These are phyloP conservation scores for Rutstroemia sp. DNA, from an alignment of 2,329 filamentous ascomycete genomes.

Conservation along the genomic window DNA sequence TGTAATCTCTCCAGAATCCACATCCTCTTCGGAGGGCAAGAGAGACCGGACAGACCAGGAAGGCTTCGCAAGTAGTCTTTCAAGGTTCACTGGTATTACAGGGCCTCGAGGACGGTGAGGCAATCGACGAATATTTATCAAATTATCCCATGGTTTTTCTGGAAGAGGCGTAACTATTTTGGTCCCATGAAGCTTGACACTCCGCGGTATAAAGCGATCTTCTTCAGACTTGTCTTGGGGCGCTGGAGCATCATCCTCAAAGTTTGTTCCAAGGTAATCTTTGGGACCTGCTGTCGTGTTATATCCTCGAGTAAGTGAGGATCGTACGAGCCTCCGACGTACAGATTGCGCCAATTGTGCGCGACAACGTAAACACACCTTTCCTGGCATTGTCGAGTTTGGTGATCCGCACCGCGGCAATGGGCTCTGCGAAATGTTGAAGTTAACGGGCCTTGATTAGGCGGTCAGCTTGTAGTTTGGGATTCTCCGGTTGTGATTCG, in stretches of 20 bases:
- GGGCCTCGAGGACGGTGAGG: not conserved
- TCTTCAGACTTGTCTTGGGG: not conserved
- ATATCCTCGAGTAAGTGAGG: not conserved
- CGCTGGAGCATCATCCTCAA: not conserved
- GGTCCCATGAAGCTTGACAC: conserved; percentile 3
- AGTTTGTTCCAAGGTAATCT: not conserved
- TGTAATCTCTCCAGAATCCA: conserved; percentile 36
- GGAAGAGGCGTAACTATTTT: not conserved
- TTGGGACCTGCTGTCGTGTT: not conserved
- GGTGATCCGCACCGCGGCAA: too few relatives aligned
- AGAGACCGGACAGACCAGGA: conserved; percentile 80
- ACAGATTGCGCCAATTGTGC: conserved; percentile 2
- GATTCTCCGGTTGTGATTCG: too few relatives aligned
- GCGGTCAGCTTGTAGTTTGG: not conserved
- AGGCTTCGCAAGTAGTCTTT: conserved; percentile 56
- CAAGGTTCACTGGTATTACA: conserved; percentile 9
- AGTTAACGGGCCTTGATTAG: not conserved
- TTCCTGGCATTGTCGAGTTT: not conserved
- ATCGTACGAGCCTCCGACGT: too few relatives aligned
- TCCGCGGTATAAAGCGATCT: not conserved
- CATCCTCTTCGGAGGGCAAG: conserved; percentile 38
- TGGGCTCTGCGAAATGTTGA: too few relatives aligned
- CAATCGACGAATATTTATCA: not conserved
- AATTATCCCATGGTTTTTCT: conserved; percentile 1
- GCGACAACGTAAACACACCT: conserved; percentile 18